Percentiles rank a stretch among this genome's conserved stretches.
Evolutionary conservation across 1,284 basidiomycete species (phyloP).

Genomic region (Tilletia indica): DNA sequence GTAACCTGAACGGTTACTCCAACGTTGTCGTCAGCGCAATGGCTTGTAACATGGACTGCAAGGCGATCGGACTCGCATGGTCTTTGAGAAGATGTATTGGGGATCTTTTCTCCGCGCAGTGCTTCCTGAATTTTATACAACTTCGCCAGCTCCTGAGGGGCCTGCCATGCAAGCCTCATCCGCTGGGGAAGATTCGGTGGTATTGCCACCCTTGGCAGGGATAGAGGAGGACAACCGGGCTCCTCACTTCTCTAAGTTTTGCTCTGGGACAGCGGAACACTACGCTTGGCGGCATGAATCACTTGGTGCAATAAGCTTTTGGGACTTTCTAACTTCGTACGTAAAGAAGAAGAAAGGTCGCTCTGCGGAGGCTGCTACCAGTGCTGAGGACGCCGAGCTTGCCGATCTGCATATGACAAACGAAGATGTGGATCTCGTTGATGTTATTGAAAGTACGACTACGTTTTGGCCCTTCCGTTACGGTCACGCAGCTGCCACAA

Average conservation of each 20-base stretch:
- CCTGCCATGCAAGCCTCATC: background rate
- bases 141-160: background rate
- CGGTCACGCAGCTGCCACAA: too few relatives aligned
- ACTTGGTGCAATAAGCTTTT: background rate
- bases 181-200: too few relatives aligned
- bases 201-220: too few relatives aligned
- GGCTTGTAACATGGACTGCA: background rate
- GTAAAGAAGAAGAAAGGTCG: too few relatives aligned
- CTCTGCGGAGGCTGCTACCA: too few relatives aligned
- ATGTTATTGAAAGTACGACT: too few relatives aligned
- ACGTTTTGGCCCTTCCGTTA: too few relatives aligned
- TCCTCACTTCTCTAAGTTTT: too few relatives aligned
- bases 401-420: too few relatives aligned
- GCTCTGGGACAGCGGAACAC: background rate
- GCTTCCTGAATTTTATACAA: background rate
- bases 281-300: background rate
- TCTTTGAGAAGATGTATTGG: slow-evolving; percentile 1
- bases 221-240: too few relatives aligned
- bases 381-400: too few relatives aligned
- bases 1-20: background rate
- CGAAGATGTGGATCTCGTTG: too few relatives aligned
- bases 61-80: background rate
- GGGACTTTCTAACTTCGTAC: background rate
- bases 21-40: background rate
- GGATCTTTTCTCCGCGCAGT: background rate